A percentile compares a stretch with the other conserved stretches of the same genome.
Conservation (phyloP, 169 alveolate species). For the Condylostoma magnum region DNA sequence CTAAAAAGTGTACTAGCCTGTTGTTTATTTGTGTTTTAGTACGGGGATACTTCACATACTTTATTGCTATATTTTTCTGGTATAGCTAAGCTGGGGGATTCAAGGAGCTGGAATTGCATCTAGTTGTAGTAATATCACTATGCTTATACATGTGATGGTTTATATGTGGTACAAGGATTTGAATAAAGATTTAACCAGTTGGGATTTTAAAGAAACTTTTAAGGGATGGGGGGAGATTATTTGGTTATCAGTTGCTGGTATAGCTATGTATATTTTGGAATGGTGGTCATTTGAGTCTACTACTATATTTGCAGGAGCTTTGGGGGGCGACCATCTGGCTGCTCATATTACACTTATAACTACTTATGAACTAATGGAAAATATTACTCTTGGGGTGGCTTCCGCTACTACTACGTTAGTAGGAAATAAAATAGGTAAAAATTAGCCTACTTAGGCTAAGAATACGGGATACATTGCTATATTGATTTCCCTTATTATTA, state of each 20-base stretch:
- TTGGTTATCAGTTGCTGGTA: background rate
- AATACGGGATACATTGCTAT: background rate
- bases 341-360: background rate
- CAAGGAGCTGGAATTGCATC: background rate
- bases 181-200: background rate
- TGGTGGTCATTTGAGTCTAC: conserved; percentile 3
- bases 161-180: background rate
- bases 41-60: background rate
- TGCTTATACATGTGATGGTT: background rate
- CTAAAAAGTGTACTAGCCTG: background rate
- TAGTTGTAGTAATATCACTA: background rate
- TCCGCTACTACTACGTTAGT: background rate
- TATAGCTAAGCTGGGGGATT: background rate
- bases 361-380: conserved; percentile 1
- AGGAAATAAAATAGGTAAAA: background rate
- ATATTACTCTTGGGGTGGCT: background rate
- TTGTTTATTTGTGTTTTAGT: background rate
- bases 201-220: background rate
- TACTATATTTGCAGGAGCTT: background rate
- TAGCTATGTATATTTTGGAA: background rate
- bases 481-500: background rate
- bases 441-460: background rate
- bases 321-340: background rate
- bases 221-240: background rate
- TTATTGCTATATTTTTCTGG: background rate